phyloP scores from a whole-genome alignment of 2,329 filamentous ascomycete genomes.

The Clarireedia paspali region DNA sequence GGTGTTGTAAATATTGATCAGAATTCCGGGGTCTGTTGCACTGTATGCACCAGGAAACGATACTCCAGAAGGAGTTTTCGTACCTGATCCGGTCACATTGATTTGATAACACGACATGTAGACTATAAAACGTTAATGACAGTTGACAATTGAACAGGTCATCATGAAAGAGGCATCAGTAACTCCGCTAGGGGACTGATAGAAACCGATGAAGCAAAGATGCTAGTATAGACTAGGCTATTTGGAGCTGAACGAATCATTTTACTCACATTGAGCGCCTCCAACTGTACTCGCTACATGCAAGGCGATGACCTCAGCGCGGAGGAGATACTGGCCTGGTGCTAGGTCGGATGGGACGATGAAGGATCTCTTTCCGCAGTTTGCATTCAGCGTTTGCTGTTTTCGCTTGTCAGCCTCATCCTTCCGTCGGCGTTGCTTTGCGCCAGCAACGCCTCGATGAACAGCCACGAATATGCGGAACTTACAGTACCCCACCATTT shows the following conservation, averaged over 20 bases:
- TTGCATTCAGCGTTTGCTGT: constrained; percentile 27
- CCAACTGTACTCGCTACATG: constrained; percentile 39
- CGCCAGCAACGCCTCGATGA: background rate
- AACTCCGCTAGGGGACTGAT: no score
- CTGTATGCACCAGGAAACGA: background rate
- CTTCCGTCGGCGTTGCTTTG: background rate
- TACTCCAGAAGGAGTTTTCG: background rate
- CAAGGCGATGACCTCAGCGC: constrained; percentile 46
- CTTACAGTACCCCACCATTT: constrained; percentile 18
- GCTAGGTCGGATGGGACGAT: constrained; percentile 43
- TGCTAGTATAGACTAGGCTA: no score
- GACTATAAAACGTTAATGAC: constrained; percentile 9
- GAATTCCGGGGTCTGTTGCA: constrained; percentile 37
- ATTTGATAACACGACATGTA: constrained; percentile 30
- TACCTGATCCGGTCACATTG: background rate
- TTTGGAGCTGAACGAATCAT: no score
- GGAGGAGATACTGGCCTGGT: constrained; percentile 46
- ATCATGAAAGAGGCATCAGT: no score
- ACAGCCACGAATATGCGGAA: background rate
- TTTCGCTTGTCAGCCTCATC: background rate
- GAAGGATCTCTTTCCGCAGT: constrained; percentile 41
- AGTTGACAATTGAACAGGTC: no score
- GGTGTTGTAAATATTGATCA: constrained; percentile 35
- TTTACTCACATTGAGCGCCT: constrained; percentile 27
- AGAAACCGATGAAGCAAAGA: no score